These are phyloP conservation scores for Prototheca wickerhamii DNA, from an alignment of 163 green algal genomes.

Conservation along the genomic window DNA sequence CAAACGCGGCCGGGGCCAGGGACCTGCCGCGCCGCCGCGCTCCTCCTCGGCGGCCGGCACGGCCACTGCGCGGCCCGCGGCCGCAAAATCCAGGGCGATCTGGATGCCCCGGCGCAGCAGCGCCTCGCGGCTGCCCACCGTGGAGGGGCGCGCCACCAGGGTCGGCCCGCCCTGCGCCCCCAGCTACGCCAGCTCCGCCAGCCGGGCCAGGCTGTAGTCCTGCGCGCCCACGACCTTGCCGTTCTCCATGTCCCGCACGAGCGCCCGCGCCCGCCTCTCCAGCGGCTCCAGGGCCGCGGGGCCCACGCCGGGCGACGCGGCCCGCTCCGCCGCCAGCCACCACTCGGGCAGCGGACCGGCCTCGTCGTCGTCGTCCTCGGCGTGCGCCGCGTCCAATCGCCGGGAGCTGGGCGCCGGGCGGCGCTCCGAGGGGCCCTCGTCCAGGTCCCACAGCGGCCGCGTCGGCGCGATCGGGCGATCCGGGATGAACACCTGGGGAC, in stretches of 20 bases:
- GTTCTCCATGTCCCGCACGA: too few species aligned
- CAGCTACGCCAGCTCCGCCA: not conserved
- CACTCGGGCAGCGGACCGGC: slow-evolving; percentile 5
- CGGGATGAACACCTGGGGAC: not conserved
- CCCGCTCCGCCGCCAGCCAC: slow-evolving; percentile 11
- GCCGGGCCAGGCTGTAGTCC: too few species aligned
- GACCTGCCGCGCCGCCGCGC: not conserved
- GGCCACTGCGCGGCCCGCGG: too few species aligned
- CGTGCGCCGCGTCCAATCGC: not conserved
- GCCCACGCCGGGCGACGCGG: slow-evolving; percentile 5
- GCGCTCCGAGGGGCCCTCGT: not conserved
- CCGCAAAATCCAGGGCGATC: slow-evolving; percentile 12
- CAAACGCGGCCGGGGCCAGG: slow-evolving; percentile 19
- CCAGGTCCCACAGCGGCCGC: not conserved
- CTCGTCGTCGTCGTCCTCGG: not conserved
- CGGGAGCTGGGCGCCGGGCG: not conserved
- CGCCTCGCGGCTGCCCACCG: slow-evolving; percentile 28
- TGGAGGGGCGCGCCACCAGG: slow-evolving; percentile 30
- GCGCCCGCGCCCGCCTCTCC: too few species aligned
- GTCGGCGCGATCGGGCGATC: not conserved
- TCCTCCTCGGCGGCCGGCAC: slow-evolving; percentile 4
- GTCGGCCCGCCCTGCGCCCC: not conserved
- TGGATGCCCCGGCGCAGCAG: slow-evolving; percentile 31
- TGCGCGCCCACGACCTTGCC: not conserved
- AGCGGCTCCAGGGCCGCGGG: not conserved